These are phyloP conservation scores for Brachypodium distachyon DNA, from an alignment of 202 grass and related monocot genomes.

Conservation along the genomic window DNA sequence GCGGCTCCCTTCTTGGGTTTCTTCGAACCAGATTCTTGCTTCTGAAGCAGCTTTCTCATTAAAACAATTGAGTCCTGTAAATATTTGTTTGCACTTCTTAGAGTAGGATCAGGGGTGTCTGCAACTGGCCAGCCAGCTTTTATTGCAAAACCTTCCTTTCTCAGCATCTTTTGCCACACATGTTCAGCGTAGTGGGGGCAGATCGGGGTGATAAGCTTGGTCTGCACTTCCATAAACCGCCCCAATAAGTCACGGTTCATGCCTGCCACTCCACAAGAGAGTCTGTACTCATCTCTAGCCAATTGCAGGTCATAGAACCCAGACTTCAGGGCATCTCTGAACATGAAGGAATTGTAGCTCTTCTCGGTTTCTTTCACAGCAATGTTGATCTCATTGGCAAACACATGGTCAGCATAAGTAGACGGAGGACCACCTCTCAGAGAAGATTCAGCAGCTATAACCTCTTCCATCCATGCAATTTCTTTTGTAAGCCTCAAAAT, in stretches of 20 bases:
- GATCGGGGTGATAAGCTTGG: constrained; percentile 64
- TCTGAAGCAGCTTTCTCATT: constrained; percentile 77
- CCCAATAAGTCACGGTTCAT: constrained; percentile 68
- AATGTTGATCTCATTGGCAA: constrained; percentile 75
- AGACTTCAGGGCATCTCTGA: constrained; percentile 66
- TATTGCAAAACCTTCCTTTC: constrained; percentile 68
- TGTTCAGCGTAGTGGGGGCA: constrained; percentile 89
- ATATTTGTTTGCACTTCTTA: constrained; percentile 74
- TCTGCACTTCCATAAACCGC: constrained; percentile 78
- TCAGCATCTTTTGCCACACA: constrained; percentile 79
- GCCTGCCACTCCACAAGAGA: constrained; percentile 63
- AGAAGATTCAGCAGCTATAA: constrained; percentile 48
- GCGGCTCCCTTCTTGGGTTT: constrained; percentile 64
- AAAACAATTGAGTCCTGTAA: constrained; percentile 67
- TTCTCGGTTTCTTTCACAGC: constrained; percentile 61
- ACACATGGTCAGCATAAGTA: constrained; percentile 58
- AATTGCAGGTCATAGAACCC: constrained; percentile 80
- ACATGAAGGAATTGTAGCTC: constrained; percentile 72
- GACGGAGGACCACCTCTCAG: constrained; percentile 31
- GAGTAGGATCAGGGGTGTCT: constrained; percentile 41
- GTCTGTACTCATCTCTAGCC: constrained; percentile 71
- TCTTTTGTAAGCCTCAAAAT: constrained; percentile 83
- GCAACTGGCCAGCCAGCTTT: constrained; percentile 68
- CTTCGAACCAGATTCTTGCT: constrained; percentile 74
- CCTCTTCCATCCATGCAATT: constrained; percentile 86